These are phyloP conservation scores for Blakeslea trispora DNA, from an alignment of 371 early-diverging fungal species.

Conservation along the genomic window DNA sequence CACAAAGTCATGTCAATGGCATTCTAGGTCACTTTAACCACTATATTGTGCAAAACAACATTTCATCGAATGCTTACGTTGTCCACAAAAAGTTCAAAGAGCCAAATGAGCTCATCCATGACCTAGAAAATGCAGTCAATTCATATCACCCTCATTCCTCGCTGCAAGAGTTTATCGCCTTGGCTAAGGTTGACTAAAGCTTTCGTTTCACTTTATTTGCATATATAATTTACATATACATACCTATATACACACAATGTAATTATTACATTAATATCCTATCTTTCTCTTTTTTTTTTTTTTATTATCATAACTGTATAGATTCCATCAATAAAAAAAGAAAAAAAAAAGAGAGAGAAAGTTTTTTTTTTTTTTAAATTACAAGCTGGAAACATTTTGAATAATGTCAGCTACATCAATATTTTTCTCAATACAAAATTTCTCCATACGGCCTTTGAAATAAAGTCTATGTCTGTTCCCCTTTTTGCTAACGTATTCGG, in stretches of 20 bases:
- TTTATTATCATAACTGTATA: constrained; percentile 1
- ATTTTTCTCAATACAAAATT: constrained; percentile 32
- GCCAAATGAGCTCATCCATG: neutral
- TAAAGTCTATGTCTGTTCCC: constrained; percentile 43
- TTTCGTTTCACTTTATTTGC: no score
- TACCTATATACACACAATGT: neutral
- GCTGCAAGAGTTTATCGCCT: constrained; percentile 4
- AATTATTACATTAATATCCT: neutral
- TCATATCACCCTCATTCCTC: constrained; percentile 8
- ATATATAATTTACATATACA: constrained; percentile 5
- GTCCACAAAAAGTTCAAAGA: constrained; percentile 10
- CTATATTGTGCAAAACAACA: constrained; percentile 10
- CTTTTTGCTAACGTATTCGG: constrained; percentile 12
- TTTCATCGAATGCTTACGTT: neutral
- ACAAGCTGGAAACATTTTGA: constrained; percentile 11
- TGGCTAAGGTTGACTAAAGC: constrained; percentile 10
- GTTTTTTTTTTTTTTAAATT: no score
- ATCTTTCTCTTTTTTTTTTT: neutral
- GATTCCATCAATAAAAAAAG: neutral
- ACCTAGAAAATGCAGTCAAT: constrained; percentile 5
- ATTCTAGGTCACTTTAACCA: constrained; percentile 21
- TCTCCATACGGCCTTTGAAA: constrained; percentile 33
- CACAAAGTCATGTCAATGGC: constrained; percentile 22
- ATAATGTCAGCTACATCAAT: constrained; percentile 25
- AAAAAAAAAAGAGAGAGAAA: no score